These are phyloP conservation scores for Saccharomyces hybrid DNA, from an alignment of 1,139 yeast species.

Conservation along the genomic window DNA sequence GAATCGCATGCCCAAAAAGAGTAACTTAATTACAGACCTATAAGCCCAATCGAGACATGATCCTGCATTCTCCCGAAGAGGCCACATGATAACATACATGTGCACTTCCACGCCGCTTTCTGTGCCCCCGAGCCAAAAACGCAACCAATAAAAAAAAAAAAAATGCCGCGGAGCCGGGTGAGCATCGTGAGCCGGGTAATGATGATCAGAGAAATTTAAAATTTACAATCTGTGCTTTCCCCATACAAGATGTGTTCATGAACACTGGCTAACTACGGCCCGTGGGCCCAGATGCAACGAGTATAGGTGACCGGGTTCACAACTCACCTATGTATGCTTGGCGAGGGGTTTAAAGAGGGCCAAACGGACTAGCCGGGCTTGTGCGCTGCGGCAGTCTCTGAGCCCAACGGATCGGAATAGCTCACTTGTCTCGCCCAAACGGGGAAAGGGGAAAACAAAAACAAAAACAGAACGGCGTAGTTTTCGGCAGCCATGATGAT, in stretches of 20 bases:
- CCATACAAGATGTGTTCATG: background rate
- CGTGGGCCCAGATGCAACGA: background rate
- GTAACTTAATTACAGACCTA: background rate
- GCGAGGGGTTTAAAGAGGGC: background rate
- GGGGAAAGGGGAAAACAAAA: background rate
- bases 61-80: background rate
- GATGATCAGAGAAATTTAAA: background rate
- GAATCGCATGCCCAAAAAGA: background rate
- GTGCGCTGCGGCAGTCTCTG: background rate
- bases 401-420: constrained; percentile 1
- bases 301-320: background rate
- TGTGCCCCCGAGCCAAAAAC: background rate
- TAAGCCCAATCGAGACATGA: background rate
- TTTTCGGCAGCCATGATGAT: background rate
- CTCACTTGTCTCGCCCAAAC: background rate
- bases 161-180: background rate
- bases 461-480: constrained; percentile 1
- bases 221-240: background rate
- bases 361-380: background rate
- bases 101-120: background rate
- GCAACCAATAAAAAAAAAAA: background rate
- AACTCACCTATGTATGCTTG: background rate
- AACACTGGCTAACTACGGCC: background rate
- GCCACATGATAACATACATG: background rate
- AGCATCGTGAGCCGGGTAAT: background rate